These are phyloP conservation scores for Acanthamoeba castellanii DNA, from an alignment of 208 protist species.

Conservation along the genomic window DNA sequence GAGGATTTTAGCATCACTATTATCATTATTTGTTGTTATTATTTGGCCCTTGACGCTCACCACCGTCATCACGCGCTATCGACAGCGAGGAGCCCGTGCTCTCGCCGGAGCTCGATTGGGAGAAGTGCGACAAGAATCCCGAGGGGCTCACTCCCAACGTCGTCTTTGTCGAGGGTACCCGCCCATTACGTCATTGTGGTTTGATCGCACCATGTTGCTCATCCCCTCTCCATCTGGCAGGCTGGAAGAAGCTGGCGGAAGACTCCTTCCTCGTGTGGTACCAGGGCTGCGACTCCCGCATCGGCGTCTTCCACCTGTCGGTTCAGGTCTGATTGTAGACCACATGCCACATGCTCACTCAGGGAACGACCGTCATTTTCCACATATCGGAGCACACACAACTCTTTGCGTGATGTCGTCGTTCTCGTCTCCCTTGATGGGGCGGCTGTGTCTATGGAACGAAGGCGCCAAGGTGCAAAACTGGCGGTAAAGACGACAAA, in stretches of 20 bases:
- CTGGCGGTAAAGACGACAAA: no score
- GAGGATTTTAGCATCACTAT: no score
- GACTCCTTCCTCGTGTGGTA: constrained; percentile 36
- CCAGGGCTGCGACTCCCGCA: not conserved
- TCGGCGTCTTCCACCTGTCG: not conserved
- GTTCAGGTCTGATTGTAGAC: not conserved
- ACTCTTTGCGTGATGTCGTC: no score
- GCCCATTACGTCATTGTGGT: not conserved
- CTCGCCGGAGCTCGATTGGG: constrained; percentile 55
- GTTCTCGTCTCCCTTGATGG: no score
- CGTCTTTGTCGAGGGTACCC: constrained; percentile 70
- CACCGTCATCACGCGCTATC: not conserved
- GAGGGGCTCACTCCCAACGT: constrained; percentile 75
- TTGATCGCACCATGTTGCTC: no score
- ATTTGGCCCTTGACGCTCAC: no score
- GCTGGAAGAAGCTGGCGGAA: not conserved
- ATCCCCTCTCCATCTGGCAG: not conserved
- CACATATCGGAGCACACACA: no score
- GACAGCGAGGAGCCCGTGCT: constrained; percentile 1
- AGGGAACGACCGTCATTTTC: no score
- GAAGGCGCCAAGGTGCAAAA: no score
- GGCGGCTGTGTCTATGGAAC: no score
- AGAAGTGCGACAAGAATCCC: constrained; percentile 31
- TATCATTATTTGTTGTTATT: no score
- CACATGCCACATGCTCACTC: no score